Conservation (phyloP, 768 basidiomycete genomes). For the Trichaptum fuscoviolaceum region DNA sequence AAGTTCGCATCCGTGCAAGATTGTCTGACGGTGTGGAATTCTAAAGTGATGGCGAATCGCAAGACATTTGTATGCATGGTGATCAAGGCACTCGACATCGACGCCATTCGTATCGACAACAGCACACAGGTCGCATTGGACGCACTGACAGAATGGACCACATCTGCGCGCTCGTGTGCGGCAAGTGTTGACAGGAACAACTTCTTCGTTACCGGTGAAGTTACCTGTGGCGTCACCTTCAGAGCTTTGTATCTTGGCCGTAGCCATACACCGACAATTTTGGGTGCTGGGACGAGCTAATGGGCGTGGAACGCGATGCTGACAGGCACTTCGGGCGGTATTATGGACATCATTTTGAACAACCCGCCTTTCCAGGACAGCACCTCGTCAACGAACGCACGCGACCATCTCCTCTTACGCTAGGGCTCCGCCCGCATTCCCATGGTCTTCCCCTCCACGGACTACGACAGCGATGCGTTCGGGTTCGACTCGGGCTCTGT, state of each 20-base stretch:
- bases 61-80: no score
- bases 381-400: slow-evolving; percentile 51
- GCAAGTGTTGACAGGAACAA: no score
- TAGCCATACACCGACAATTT: slow-evolving; percentile 68
- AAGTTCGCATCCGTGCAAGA: slow-evolving; percentile 97
- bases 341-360: slow-evolving; percentile 65
- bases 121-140: no score
- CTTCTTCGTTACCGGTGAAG: slow-evolving; percentile 89
- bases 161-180: no score
- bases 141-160: no score
- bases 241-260: slow-evolving; percentile 86
- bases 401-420: slow-evolving; percentile 76
- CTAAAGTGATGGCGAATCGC: slow-evolving; percentile 77
- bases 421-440: slow-evolving; percentile 73
- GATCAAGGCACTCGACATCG: no score
- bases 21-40: slow-evolving; percentile 89
- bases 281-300: slow-evolving; percentile 49
- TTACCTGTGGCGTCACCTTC: slow-evolving; percentile 91
- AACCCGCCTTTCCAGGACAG: slow-evolving; percentile 42
- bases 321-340: slow-evolving; percentile 72
- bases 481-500: slow-evolving; percentile 35
- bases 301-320: slow-evolving; percentile 79
- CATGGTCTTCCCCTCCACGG: slow-evolving; percentile 78
- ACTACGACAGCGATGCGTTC: slow-evolving; percentile 57
- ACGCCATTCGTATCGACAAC: no score